Conservation (phyloP, 176 grass and related monocot genomes). For the Neostapfia colusana region DNA sequence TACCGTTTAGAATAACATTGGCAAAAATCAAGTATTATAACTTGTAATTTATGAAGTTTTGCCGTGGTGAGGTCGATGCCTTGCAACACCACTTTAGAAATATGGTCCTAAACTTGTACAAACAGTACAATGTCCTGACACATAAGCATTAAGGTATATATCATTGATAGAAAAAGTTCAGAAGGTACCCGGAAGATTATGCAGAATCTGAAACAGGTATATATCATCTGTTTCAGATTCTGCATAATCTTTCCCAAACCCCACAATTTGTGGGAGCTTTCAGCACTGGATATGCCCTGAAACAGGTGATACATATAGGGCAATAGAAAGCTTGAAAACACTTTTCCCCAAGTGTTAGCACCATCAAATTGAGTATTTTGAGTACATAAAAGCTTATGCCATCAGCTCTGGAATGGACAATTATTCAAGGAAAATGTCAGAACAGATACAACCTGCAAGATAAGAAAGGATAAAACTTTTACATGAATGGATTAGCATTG, state of each 20-base stretch:
- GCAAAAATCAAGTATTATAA: background rate
- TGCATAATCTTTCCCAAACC: too few species aligned
- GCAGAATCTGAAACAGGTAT: too few species aligned
- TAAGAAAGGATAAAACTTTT: background rate
- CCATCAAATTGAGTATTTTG: slow-evolving; percentile 36
- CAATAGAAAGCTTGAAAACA: slow-evolving; percentile 41
- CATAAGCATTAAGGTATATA: background rate
- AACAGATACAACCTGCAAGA: slow-evolving; percentile 42
- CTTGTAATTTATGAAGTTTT: background rate
- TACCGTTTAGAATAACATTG: too few species aligned
- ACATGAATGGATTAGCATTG: background rate
- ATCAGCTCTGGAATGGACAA: slow-evolving; percentile 43
- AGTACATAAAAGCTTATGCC: slow-evolving; percentile 42
- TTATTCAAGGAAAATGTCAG: slow-evolving; percentile 43
- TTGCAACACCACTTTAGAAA: background rate
- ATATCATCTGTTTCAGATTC: too few species aligned
- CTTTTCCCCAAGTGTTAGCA: slow-evolving; percentile 24
- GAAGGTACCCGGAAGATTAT: slow-evolving; percentile 45
- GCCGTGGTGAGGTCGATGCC: background rate
- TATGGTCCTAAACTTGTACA: background rate
- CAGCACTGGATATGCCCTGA: too few species aligned
- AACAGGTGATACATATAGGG: slow-evolving; percentile 19
- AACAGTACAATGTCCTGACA: background rate
- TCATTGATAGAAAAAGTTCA: slow-evolving; percentile 23
- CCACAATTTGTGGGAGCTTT: too few species aligned